A percentile compares a stretch with the other conserved stretches of the same genome.
Evolutionary conservation across 768 basidiomycete species (phyloP).

Genomic region (Boletus vinaceobasis): DNA sequence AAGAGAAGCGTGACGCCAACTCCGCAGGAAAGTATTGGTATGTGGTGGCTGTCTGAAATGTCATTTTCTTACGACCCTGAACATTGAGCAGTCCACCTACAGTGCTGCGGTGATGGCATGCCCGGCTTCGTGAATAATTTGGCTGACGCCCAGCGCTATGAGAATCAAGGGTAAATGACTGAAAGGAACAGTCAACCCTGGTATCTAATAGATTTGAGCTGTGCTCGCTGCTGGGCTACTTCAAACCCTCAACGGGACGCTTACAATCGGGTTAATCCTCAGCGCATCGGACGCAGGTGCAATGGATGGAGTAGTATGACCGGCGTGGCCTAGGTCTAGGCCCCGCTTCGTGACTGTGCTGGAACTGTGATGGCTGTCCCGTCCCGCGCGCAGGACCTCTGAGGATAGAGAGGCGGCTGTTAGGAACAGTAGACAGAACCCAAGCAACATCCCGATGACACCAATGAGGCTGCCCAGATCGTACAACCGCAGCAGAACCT

Average conservation of each 20-base stretch:
- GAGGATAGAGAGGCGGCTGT: conserved; percentile 25
- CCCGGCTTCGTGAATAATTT: conserved; percentile 77
- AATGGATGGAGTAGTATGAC: background rate
- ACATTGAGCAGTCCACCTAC: conserved; percentile 40
- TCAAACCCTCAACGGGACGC: conserved; percentile 4
- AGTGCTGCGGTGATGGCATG: conserved; percentile 74
- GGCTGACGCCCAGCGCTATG: conserved; percentile 55
- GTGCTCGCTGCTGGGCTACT: background rate
- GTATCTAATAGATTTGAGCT: conserved; percentile 50
- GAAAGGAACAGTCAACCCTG: conserved; percentile 79
- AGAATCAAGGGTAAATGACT: conserved; percentile 65
- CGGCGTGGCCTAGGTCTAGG: conserved; percentile 1
- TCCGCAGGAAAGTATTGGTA: conserved; percentile 62
- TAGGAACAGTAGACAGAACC: conserved; percentile 38
- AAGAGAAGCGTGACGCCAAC: conserved; percentile 58
- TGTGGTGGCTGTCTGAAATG: conserved; percentile 48
- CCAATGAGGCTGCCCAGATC: conserved; percentile 46
- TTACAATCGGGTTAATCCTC: conserved; percentile 32
- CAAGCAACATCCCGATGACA: conserved; percentile 46
- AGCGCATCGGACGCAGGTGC: conserved; percentile 1
- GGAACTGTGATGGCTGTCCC: background rate
- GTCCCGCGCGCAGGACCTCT: conserved; percentile 9
- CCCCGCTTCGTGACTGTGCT: conserved; percentile 17
- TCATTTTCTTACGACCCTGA: background rate
- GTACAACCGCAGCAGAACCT: conserved; percentile 40